Evolutionary conservation across 2,329 filamentous ascomycete species (phyloP), one percentile per base, ranked within the genome.

Genomic region (Xylariales sp.): DNA sequence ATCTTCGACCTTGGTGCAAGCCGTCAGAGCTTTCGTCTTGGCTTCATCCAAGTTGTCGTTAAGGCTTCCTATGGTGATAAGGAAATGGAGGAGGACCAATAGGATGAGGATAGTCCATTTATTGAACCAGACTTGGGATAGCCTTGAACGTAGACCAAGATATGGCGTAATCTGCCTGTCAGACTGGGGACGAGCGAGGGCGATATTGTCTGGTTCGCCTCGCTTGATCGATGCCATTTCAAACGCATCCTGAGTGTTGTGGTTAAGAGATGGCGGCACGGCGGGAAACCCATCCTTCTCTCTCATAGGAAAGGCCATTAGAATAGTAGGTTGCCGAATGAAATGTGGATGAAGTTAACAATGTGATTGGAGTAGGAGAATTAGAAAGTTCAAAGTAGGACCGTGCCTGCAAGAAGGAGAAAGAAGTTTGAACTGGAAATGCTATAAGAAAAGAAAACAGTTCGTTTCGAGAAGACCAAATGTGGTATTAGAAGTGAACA

Each of bases 101-200:
- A 97, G 80, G 55, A 98, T 85, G 55, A 99, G 86, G 68, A 98
- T 85, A 46, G 96, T 98, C 96, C 96, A 99, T 80, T 93, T 89
- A 84, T 99, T 98, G 83, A 99, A 90, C 94, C 95, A 97, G 80
- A 97, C 87, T 84, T 99, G 96, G 60, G 96, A 98, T 75, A 98
- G 87, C 76, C 94, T 91, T 75, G 95, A 91, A 76, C 90, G 89
- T 77, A 97, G 89, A 75, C 94, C 94, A 71, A 99, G 91, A 80
- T 98, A 98, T 69, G 96, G 95, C 71, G 94, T 97, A 77, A 76
- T 73, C 92, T 86, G 77, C 88, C 88, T 78, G 88, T 88, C 3
- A 23, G 59, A 58, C 16, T 52, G 56, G 18, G 61, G 54, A 28
- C 18, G 34, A 30, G 36, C 50, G 8, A 62, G 50, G 32, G 43